phyloP scores from a whole-genome alignment of 495 filamentous ascomycete genomes.

The Podospora conica region DNA sequence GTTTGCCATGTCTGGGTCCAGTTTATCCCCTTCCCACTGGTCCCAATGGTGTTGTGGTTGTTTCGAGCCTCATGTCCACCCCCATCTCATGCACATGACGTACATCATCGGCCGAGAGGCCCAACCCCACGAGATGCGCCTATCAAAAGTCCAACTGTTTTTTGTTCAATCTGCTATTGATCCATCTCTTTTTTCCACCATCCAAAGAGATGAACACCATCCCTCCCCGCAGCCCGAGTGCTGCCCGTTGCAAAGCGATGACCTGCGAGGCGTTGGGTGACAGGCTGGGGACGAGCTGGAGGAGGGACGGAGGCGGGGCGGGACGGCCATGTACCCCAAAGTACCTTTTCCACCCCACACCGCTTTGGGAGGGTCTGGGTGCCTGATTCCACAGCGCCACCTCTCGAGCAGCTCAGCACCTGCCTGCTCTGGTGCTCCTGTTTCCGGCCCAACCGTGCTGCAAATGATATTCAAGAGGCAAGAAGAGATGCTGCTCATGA shows the following conservation, averaged over 20 bases:
- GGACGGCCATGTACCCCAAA: slow-evolving; percentile 7
- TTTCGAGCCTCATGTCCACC: background rate
- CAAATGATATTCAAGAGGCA: background rate
- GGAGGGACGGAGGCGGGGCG: background rate
- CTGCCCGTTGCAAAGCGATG: background rate
- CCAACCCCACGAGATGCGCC: background rate
- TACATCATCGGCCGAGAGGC: background rate
- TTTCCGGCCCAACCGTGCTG: slow-evolving; percentile 9
- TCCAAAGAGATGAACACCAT: background rate
- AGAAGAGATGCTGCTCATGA: background rate
- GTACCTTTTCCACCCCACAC: slow-evolving; percentile 10
- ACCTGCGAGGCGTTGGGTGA: background rate
- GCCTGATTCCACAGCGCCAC: slow-evolving; percentile 3
- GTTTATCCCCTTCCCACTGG: too few species aligned
- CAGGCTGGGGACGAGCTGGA: background rate
- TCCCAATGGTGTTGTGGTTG: background rate
- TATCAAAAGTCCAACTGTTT: background rate
- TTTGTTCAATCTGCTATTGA: background rate
- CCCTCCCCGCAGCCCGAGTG: background rate
- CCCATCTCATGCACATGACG: background rate
- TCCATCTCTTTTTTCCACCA: background rate
- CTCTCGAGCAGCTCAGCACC: background rate
- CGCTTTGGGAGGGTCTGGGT: slow-evolving; percentile 4
- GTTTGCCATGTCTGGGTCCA: background rate
- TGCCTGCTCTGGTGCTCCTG: background rate